These are phyloP conservation scores for Ophiostoma fasciatum DNA, from an alignment of 2,329 filamentous ascomycete species.

Conservation along the genomic window DNA sequence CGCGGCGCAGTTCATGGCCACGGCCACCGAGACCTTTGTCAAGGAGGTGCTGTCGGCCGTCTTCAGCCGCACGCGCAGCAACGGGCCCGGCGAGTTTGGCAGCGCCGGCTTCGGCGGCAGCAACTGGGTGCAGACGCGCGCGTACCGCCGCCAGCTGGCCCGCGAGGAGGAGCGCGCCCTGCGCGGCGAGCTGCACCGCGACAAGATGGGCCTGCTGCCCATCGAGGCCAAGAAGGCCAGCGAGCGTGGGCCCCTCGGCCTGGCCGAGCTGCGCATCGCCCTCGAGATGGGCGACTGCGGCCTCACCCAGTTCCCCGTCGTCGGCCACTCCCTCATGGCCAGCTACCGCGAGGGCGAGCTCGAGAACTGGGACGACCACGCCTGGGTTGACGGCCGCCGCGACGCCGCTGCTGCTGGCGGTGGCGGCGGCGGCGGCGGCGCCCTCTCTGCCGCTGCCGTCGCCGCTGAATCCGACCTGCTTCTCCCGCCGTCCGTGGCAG, in stretches of 20 bases:
- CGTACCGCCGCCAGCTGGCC: conserved; percentile 60
- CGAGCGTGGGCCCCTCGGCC: conserved; percentile 55
- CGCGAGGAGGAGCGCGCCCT: conserved; percentile 60
- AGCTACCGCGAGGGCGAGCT: conserved; percentile 64
- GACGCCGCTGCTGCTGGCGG: background rate
- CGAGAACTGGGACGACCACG: conserved; percentile 49
- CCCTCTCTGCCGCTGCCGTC: no score
- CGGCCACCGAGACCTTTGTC: conserved; percentile 52
- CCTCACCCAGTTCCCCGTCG: conserved; percentile 61
- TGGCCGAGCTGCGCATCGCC: conserved; percentile 64
- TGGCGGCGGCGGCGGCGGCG: background rate
- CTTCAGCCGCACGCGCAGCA: conserved; percentile 49
- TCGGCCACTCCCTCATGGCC: conserved; percentile 55
- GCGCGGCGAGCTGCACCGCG: conserved; percentile 59
- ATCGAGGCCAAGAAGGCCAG: conserved; percentile 64
- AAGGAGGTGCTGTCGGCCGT: conserved; percentile 50
- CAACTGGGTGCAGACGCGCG: conserved; percentile 63
- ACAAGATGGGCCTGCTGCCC: conserved; percentile 64
- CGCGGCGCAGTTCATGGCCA: conserved; percentile 47
- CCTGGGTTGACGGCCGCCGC: conserved; percentile 29
- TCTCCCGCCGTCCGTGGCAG: no score
- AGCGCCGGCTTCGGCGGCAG: conserved; percentile 50
- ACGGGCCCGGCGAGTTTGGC: conserved; percentile 47
- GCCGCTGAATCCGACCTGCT: no score
- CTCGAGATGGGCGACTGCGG: conserved; percentile 62